Evolutionary conservation across 2,329 filamentous ascomycete species (phyloP).

Genomic region (Ophiostoma ulmi): DNA sequence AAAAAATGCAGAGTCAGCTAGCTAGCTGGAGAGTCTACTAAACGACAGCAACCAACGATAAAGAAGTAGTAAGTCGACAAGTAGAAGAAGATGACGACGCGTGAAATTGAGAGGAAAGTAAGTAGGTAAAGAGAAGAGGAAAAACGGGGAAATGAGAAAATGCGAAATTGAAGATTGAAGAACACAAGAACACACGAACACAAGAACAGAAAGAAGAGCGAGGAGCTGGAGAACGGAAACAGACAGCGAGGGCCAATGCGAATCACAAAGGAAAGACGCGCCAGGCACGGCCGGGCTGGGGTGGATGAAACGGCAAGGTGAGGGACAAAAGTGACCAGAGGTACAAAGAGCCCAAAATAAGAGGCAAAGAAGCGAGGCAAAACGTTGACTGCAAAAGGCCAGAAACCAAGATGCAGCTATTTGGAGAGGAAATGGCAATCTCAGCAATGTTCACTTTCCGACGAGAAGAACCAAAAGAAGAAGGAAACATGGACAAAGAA

Average conservation of each 20-base stretch:
- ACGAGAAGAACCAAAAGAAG: background rate
- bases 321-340: background rate
- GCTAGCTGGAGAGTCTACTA: background rate
- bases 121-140: background rate
- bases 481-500: background rate
- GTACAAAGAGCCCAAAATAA: background rate
- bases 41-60: background rate
- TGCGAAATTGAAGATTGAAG: background rate
- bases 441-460: background rate
- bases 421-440: background rate
- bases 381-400: background rate
- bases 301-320: conserved; percentile 11
- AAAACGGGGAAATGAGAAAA: background rate
- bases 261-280: conserved; percentile 6
- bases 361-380: background rate
- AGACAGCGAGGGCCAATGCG: conserved; percentile 1
- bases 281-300: conserved; percentile 6
- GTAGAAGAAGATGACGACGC: background rate
- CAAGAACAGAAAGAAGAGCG: background rate
- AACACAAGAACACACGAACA: too few relatives aligned
- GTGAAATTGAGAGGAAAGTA: background rate
- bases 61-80: background rate
- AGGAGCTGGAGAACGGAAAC: background rate
- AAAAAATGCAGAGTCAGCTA: conserved; percentile 6
- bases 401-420: background rate